Evolutionary conservation across 441 rosid genomes (phyloP).

Genomic region (Populus trichocarpa): DNA sequence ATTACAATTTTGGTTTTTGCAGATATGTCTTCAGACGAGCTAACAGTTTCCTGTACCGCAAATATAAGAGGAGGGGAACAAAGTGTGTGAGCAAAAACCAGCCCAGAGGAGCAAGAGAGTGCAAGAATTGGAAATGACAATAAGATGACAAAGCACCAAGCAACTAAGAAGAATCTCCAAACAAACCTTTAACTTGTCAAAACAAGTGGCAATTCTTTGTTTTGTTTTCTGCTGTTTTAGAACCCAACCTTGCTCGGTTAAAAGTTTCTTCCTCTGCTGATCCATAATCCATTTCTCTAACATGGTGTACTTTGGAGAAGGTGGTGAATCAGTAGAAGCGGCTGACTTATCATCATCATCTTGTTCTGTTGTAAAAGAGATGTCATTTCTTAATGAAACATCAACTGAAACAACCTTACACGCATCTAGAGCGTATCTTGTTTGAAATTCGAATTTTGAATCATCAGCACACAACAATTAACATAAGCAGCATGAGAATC

Average conservation of each 20-base stretch:
- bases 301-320: constrained; percentile 72
- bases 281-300: constrained; percentile 83
- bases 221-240: constrained; percentile 63
- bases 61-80: constrained; percentile 3
- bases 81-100: constrained; percentile 3
- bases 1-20: constrained; percentile 91
- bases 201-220: constrained; percentile 56
- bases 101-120: not conserved
- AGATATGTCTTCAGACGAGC: constrained; percentile 81
- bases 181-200: constrained; percentile 71
- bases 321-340: constrained; percentile 35
- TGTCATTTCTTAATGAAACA: constrained; percentile 22
- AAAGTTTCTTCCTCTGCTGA: constrained; percentile 55
- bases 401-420: constrained; percentile 22
- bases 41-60: constrained; percentile 65
- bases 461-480: constrained; percentile 11
- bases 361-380: constrained; percentile 42
- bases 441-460: constrained; percentile 24
- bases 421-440: constrained; percentile 23
- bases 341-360: constrained; percentile 51
- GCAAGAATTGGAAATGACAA: constrained; percentile 7
- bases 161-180: constrained; percentile 1
- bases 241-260: constrained; percentile 56
- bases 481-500: not conserved
- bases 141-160: constrained; percentile 12